These are phyloP conservation scores for Penicillium roqueforti DNA, from an alignment of 495 filamentous ascomycete genomes.

Conservation along the genomic window DNA sequence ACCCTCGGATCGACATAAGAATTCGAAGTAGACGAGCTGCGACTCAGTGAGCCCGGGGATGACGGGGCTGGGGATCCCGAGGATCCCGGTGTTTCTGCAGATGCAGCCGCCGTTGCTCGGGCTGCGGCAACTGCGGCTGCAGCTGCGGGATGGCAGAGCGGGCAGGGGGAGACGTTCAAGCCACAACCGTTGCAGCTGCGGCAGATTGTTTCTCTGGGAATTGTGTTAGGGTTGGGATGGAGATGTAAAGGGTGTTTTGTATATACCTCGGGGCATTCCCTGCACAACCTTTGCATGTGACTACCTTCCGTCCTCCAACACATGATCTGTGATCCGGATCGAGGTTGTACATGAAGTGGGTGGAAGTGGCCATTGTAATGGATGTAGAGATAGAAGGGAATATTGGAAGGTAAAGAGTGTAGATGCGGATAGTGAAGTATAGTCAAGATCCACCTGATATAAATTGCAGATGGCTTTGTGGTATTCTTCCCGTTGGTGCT, in stretches of 20 bases:
- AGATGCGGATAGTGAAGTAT: neutral
- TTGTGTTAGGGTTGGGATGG: conserved; percentile 1
- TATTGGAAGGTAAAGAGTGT: neutral
- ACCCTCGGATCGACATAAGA: conserved; percentile 17
- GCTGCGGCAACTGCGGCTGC: conserved; percentile 18
- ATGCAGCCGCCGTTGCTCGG: conserved; percentile 8
- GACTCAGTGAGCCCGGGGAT: conserved; percentile 30
- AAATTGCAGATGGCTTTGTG: neutral
- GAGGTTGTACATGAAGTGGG: conserved; percentile 18
- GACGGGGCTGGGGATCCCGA: conserved; percentile 27
- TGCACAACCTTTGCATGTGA: conserved; percentile 38
- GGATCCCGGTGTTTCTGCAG: conserved; percentile 18
- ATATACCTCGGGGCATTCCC: conserved; percentile 41
- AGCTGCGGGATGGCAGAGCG: conserved; percentile 34
- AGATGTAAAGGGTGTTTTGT: neutral
- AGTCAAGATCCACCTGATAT: neutral
- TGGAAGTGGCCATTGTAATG: conserved; percentile 22
- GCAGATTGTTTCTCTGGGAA: conserved; percentile 31
- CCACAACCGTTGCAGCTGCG: conserved; percentile 33
- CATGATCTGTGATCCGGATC: conserved; percentile 38
- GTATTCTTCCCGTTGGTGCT: neutral
- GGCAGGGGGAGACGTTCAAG: conserved; percentile 36
- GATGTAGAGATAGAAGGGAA: neutral
- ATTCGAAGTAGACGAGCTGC: conserved; percentile 31
- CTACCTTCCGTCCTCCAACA: conserved; percentile 34